A percentile compares a stretch with the other conserved stretches of the same genome.
Evolutionary conservation across 2,329 filamentous ascomycete genomes (phyloP).

Genomic region (Ambrosiella xylebori): DNA sequence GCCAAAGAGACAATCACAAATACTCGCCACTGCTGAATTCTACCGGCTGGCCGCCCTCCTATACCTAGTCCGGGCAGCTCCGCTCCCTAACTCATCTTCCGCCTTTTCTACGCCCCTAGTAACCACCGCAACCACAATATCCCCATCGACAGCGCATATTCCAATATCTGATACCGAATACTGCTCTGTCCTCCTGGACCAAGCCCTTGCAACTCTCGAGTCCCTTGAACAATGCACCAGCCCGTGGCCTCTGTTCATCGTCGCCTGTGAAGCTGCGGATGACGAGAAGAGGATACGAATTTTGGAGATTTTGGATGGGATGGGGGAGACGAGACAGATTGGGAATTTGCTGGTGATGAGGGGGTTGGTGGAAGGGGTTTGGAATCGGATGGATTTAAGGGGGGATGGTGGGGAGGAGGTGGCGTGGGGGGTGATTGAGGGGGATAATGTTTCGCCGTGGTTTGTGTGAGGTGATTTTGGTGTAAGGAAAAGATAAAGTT

Average conservation of each 20-base stretch:
- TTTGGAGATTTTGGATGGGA: conserved; percentile 24
- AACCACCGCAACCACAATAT: too few species aligned
- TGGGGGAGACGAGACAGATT: conserved; percentile 26
- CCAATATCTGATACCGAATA: conserved; percentile 11
- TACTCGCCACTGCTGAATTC: conserved; percentile 29
- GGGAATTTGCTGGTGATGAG: conserved; percentile 29
- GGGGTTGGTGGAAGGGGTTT: conserved; percentile 26
- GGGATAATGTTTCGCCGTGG: conserved; percentile 14
- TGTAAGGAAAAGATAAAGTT: neutral
- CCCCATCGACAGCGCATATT: neutral
- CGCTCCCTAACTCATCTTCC: neutral
- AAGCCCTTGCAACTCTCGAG: conserved; percentile 22
- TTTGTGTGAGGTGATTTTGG: conserved; percentile 13
- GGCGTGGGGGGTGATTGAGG: conserved; percentile 12
- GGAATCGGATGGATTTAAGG: conserved; percentile 28
- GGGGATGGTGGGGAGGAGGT: conserved; percentile 10
- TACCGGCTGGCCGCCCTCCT: conserved; percentile 31
- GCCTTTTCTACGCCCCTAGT: too few species aligned
- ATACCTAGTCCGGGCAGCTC: conserved; percentile 24
- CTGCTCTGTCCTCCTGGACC: conserved; percentile 17
- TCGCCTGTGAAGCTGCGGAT: conserved; percentile 27
- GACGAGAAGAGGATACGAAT: conserved; percentile 26
- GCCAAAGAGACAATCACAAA: conserved; percentile 18
- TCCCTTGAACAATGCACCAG: conserved; percentile 27
- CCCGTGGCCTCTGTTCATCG: conserved; percentile 31